Percentiles rank a stretch among this genome's conserved stretches.
Evolutionary conservation across 163 green algal species (phyloP).

Genomic region (Prototheca wickerhamii): DNA sequence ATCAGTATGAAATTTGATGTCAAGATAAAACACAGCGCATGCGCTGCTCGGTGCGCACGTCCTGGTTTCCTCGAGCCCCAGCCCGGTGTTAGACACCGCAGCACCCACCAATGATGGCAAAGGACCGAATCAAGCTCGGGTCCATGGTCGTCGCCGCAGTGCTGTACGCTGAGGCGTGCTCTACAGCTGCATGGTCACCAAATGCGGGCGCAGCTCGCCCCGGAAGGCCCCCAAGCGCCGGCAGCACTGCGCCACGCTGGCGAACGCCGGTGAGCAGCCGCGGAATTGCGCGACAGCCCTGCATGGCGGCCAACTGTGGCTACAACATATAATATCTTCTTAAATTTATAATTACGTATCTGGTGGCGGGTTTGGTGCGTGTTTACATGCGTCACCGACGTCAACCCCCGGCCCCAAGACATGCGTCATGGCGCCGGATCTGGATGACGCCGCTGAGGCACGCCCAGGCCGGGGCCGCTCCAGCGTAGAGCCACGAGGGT

Average conservation of each 20-base stretch:
- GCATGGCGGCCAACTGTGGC: not conserved
- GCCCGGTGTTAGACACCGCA: not conserved
- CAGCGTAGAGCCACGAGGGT: no score
- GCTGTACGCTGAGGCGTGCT: not conserved
- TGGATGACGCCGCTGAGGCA: no score
- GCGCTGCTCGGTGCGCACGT: not conserved
- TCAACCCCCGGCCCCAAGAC: no score
- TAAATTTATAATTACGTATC: no score
- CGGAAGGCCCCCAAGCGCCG: not conserved
- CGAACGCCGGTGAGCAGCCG: no score
- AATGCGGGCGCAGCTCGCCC: not conserved
- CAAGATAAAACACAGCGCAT: not conserved
- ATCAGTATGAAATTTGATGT: not conserved
- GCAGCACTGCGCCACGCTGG: no score
- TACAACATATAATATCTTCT: no score
- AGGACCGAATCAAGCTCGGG: conserved; percentile 10
- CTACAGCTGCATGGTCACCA: not conserved
- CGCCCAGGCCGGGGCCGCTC: no score
- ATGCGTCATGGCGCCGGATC: no score
- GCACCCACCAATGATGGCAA: conserved; percentile 23
- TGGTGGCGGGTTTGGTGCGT: no score
- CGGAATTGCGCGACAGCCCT: not conserved
- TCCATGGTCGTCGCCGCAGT: conserved; percentile 1
- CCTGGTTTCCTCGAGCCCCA: not conserved
- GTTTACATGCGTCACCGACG: no score